A percentile compares a stretch with the other conserved stretches of the same genome.
Evolutionary conservation across 2,329 filamentous ascomycete species (phyloP).

Genomic region (Truncatella angustata): DNA sequence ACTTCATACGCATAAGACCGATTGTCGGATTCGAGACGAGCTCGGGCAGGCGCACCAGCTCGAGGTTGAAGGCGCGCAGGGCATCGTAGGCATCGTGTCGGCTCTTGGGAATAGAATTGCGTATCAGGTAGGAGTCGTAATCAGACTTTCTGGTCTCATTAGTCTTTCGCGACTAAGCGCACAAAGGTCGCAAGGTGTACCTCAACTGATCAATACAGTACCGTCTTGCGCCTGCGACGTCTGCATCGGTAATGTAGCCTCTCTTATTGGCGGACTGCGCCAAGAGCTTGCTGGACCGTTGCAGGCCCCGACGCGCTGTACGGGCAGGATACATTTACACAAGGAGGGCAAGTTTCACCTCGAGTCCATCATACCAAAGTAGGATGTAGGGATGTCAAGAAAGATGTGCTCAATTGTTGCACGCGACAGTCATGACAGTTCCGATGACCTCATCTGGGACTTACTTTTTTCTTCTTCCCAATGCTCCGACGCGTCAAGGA

Average conservation of each 20-base stretch:
- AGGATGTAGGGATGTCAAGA: neutral
- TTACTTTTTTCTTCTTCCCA: neutral
- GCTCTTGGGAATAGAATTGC: slow-evolving; percentile 75
- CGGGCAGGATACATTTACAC: slow-evolving; percentile 11
- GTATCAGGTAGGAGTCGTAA: slow-evolving; percentile 81
- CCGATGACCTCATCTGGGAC: neutral
- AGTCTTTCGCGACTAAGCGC: too few relatives aligned
- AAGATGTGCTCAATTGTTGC: neutral
- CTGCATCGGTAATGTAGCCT: slow-evolving; percentile 47
- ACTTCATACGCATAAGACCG: slow-evolving; percentile 86
- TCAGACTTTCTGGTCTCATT: slow-evolving; percentile 69
- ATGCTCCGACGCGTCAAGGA: neutral
- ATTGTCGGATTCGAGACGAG: slow-evolving; percentile 85
- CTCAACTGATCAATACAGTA: slow-evolving; percentile 55
- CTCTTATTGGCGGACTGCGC: slow-evolving; percentile 22
- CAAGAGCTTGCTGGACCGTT: slow-evolving; percentile 16
- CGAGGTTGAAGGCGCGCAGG: slow-evolving; percentile 88
- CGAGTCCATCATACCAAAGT: neutral
- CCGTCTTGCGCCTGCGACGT: slow-evolving; percentile 50
- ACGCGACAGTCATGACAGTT: neutral
- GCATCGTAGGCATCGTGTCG: slow-evolving; percentile 83
- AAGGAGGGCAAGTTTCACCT: neutral
- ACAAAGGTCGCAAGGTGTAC: too few relatives aligned
- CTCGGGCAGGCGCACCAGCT: slow-evolving; percentile 86
- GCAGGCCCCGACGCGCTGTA: slow-evolving; percentile 17